Percentiles rank a stretch among this genome's conserved stretches.
These are phyloP conservation scores for Phoma sp. DNA, from an alignment of 2,329 filamentous ascomycete genomes.

Conservation along the genomic window DNA sequence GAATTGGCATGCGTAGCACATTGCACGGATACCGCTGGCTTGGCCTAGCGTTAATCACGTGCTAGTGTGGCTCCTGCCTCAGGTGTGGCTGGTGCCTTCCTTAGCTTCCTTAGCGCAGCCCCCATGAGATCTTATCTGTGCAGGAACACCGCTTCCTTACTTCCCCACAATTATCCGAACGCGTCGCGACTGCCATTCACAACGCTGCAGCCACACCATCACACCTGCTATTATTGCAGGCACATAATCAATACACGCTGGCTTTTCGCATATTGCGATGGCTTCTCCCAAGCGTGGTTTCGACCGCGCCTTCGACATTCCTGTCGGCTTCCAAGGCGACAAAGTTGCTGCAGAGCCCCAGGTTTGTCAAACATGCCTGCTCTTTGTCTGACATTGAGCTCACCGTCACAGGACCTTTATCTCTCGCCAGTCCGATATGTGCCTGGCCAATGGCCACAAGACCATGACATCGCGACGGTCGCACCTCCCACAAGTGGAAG, in stretches of 20 bases:
- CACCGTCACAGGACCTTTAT: conserved; percentile 19
- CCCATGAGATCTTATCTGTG: too few species aligned
- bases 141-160: background rate
- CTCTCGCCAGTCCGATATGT: conserved; percentile 6
- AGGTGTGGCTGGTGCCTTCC: conserved; percentile 10
- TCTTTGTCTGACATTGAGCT: conserved; percentile 17
- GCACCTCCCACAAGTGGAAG: background rate
- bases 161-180: conserved; percentile 1
- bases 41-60: too few species aligned
- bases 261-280: conserved; percentile 14
- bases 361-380: conserved; percentile 22
- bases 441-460: conserved; percentile 28
- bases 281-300: conserved; percentile 22
- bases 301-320: conserved; percentile 21
- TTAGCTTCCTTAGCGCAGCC: background rate
- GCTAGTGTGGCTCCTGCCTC: too few species aligned
- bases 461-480: background rate
- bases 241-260: background rate
- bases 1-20: conserved; percentile 26
- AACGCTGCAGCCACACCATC: background rate
- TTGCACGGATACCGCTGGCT: conserved; percentile 11
- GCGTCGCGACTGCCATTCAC: conserved; percentile 16
- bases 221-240: background rate
- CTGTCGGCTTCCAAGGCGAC: conserved; percentile 21
- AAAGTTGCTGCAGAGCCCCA: conserved; percentile 24